Conservation (phyloP, 2,329 filamentous ascomycete species). For the Cladosporium sp. region DNA sequence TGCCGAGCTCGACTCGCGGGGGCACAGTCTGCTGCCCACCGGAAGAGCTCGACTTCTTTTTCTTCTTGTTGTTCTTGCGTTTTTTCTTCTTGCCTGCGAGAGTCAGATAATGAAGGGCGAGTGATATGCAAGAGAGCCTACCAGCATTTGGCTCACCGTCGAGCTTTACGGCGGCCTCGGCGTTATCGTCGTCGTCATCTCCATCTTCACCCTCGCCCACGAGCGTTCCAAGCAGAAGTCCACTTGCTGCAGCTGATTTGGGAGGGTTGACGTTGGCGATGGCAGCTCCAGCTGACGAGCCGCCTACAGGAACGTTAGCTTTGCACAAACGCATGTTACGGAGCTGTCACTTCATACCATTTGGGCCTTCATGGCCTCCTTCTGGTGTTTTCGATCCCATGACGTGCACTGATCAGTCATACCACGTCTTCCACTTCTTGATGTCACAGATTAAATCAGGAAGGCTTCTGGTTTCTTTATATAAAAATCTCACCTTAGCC, state of each 20-base stretch:
- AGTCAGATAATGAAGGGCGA: slow-evolving; percentile 5
- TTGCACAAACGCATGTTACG: neutral
- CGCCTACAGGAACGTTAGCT: slow-evolving; percentile 23
- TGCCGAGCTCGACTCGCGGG: slow-evolving; percentile 68
- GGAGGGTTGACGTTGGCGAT: slow-evolving; percentile 31
- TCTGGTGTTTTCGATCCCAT: slow-evolving; percentile 53
- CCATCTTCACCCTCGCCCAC: slow-evolving; percentile 29
- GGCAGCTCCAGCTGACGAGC: slow-evolving; percentile 23
- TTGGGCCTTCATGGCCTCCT: slow-evolving; percentile 63
- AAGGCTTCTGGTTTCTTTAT: neutral
- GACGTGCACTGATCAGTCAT: neutral
- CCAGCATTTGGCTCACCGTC: slow-evolving; percentile 1
- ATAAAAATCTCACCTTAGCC: neutral
- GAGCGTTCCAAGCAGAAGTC: slow-evolving; percentile 31
- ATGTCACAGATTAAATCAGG: neutral
- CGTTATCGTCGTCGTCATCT: slow-evolving; percentile 23
- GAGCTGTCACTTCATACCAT: neutral
- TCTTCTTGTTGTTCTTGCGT: slow-evolving; percentile 49
- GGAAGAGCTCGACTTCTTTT: slow-evolving; percentile 69
- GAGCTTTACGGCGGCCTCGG: slow-evolving; percentile 9
- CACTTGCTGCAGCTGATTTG: slow-evolving; percentile 33
- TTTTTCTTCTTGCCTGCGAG: slow-evolving; percentile 18
- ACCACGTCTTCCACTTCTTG: neutral
- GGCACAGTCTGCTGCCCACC: slow-evolving; percentile 75
- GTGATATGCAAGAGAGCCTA: neutral